A percentile compares a stretch with the other conserved stretches of the same genome.
Conservation (phyloP, 495 filamentous ascomycete species). For the Aspergillus coremiiformis region DNA sequence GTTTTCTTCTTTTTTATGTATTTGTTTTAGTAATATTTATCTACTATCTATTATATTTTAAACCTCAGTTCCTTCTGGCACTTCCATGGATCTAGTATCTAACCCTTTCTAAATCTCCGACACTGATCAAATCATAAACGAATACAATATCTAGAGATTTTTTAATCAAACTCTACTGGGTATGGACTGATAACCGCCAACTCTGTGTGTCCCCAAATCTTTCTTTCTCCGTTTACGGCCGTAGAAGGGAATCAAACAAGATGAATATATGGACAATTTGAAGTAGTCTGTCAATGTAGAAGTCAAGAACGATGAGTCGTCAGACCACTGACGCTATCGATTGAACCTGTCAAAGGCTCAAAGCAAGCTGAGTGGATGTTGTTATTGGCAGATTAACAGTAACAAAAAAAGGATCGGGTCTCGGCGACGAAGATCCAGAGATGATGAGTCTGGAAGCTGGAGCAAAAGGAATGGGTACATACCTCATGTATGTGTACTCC, state of each 20-base stretch:
- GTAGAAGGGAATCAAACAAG: background rate
- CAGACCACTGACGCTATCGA: background rate
- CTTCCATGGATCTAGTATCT: background rate
- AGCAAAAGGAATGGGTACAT: background rate
- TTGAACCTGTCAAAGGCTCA: slow-evolving; percentile 4
- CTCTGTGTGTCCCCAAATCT: background rate
- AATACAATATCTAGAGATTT: background rate
- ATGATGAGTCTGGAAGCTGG: background rate
- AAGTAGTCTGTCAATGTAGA: background rate
- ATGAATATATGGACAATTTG: background rate
- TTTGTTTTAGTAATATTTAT: background rate
- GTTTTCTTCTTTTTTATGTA: background rate
- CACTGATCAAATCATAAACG: background rate
- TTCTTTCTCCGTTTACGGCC: background rate
- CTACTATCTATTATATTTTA: background rate
- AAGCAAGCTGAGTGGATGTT: background rate
- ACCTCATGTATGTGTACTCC: too few relatives aligned
- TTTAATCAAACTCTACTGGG: background rate
- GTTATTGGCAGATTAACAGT: slow-evolving; percentile 1
- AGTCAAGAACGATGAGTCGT: background rate
- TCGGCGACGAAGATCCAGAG: slow-evolving; percentile 5
- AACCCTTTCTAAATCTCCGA: background rate
- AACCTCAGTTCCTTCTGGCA: background rate
- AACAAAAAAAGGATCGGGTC: slow-evolving; percentile 1
- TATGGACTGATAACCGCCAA: background rate